Evolutionary conservation across 2,329 filamentous ascomycete genomes (phyloP).

Genomic region (Didymosphaeria variabile): DNA sequence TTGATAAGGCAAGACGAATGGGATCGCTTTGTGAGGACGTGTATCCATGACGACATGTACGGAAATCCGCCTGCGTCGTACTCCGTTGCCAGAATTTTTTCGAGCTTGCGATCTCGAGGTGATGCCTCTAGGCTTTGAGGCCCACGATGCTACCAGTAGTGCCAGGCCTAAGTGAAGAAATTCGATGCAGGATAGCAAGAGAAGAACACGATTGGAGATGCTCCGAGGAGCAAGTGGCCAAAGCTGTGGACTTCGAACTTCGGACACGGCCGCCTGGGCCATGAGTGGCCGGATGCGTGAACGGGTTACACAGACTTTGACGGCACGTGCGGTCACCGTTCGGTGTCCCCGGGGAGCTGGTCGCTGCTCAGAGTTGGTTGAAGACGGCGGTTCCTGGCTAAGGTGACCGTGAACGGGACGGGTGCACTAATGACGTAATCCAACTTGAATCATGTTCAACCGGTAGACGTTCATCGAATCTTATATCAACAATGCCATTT

Average conservation of each 20-base stretch:
- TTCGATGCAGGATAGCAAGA: not conserved
- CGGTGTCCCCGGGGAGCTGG: not conserved
- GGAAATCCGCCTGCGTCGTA: conserved; percentile 1
- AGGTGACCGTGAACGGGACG: not conserved
- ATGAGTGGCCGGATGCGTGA: not conserved
- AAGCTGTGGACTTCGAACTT: not conserved
- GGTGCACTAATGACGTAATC: not conserved
- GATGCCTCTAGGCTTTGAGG: not conserved
- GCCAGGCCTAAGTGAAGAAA: not conserved
- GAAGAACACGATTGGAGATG: not conserved
- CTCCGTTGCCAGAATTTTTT: not conserved
- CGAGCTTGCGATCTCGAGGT: not conserved
- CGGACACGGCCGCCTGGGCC: not conserved
- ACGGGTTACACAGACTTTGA: not conserved
- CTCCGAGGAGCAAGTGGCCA: conserved; percentile 4
- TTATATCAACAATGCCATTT: not conserved
- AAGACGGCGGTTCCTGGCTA: conserved; percentile 1
- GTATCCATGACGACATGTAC: conserved; percentile 21
- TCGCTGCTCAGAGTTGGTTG: not conserved
- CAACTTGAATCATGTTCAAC: too few relatives aligned
- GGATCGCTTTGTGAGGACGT: not conserved
- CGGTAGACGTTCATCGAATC: not conserved
- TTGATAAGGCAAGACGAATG: conserved; percentile 24
- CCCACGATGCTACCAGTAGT: not conserved
- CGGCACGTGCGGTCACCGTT: not conserved